Percentiles rank a stretch among this genome's conserved stretches.
Conservation (phyloP, 192 early-diverging fungal species). For the Umbelopsis sp. region DNA sequence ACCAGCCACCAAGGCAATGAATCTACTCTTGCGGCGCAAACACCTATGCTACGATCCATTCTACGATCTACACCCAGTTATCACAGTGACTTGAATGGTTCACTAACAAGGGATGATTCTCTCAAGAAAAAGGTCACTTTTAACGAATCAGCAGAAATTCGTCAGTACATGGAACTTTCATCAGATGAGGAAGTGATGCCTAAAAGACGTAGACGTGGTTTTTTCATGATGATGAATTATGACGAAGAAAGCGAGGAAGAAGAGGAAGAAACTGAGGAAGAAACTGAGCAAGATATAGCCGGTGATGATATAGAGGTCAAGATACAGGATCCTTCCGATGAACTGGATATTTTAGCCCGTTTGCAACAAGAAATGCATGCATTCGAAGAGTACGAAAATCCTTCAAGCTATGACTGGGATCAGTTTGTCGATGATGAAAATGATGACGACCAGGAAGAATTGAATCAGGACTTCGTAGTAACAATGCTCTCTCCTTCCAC, state of each 20-base stretch:
- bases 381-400: not conserved
- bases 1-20: no score
- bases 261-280: not conserved
- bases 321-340: not conserved
- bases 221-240: not conserved
- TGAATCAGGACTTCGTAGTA: not conserved
- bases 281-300: not conserved
- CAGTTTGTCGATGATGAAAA: not conserved
- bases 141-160: conserved; percentile 4
- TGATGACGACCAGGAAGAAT: not conserved
- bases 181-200: not conserved
- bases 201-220: not conserved
- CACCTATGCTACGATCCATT: not conserved
- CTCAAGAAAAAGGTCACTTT: not conserved
- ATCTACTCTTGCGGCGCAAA: not conserved
- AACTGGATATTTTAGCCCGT: not conserved
- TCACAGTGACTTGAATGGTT: not conserved
- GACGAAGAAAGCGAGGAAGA: not conserved
- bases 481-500: not conserved
- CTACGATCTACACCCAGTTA: not conserved
- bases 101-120: not conserved
- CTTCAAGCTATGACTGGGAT: not conserved
- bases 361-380: not conserved
- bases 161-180: conserved; percentile 2
- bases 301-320: not conserved